Base-by-base conservation (phyloP, 2,329 filamentous ascomycete species). In the Penicillium sp. region DNA sequence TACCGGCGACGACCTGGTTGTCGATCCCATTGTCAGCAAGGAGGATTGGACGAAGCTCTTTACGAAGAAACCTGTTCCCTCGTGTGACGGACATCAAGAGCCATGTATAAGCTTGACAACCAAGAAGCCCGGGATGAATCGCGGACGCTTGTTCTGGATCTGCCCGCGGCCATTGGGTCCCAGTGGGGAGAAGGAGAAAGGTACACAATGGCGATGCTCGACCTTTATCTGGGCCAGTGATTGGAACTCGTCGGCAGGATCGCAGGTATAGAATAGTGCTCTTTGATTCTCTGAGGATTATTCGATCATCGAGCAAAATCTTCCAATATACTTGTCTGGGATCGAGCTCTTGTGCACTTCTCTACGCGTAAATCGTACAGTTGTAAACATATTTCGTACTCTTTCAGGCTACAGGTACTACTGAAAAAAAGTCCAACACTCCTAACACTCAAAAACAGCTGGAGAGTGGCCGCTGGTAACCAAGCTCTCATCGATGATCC, bases 41-140 rank as follows among this genome's bases (percentile, higher is more conserved):
- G 88, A 94, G 67, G 88, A 88, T 21, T 97, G 94, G 94, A 87
- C 86, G 4, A 92, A 88, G 69, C 80, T 97, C 13, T 87, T 97
- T 58, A 84, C 87, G 14, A 91, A 88, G 71, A 86, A 89, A 53
- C 77, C 84, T 1, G 80, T 85, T 1, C 94, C 94, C 1, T 83
- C 83, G 54, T 99, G 94, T 69, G 92, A 97, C 64, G 76, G 77
- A 45, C 94, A 99, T 68, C 81, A 86, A 49, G 92, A 97, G 65
- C 89, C 90, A 2, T 97, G 94, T 73, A 89, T 92, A 60, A 90
- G 82, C 60, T 77, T 93, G 48, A 83, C 87, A 16, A 96, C 92
- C 1, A 97, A 93, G 77, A 97, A 97, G 69, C 81, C 91, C 0
- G 94, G 94, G 1, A 77, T 90, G 59, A 99, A 97, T 67, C 87